Conservation (phyloP, 495 filamentous ascomycete species). For the Aspergillus sclerotioniger region DNA sequence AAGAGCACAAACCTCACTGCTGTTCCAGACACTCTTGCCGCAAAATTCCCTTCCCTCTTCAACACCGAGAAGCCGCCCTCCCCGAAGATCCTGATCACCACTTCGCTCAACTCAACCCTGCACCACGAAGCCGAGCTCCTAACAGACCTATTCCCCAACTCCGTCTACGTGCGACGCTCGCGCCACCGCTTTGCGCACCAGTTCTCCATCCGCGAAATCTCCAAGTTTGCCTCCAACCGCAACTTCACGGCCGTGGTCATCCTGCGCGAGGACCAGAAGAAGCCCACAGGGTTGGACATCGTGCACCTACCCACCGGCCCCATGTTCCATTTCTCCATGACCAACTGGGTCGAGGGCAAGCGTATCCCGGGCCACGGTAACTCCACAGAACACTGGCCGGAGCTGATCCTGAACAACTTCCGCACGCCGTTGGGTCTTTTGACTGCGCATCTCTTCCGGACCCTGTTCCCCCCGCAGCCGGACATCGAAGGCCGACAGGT, state of each 20-base stretch:
- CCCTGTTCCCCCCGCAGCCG: constrained; percentile 77
- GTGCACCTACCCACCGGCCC: constrained; percentile 82
- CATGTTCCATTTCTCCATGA: constrained; percentile 82
- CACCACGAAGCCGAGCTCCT: constrained; percentile 79
- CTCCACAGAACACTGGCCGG: constrained; percentile 84
- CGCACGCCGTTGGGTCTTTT: constrained; percentile 86
- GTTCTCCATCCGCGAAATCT: constrained; percentile 86
- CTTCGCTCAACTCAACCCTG: constrained; percentile 76
- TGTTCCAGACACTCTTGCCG: constrained; percentile 63
- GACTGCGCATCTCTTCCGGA: constrained; percentile 82
- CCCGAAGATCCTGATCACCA: constrained; percentile 88
- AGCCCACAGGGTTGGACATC: constrained; percentile 70
- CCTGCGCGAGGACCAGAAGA: constrained; percentile 81
- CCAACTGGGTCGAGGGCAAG: constrained; percentile 82
- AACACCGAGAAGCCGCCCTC: constrained; percentile 51
- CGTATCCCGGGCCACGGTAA: constrained; percentile 84
- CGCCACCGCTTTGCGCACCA: constrained; percentile 78
- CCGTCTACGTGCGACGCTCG: constrained; percentile 79
- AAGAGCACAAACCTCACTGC: constrained; percentile 69
- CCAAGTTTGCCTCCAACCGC: constrained; percentile 75
- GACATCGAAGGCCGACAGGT: constrained; percentile 84
- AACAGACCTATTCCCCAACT: constrained; percentile 79
- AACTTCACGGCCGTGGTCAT: constrained; percentile 78
- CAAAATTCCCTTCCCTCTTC: constrained; percentile 83
- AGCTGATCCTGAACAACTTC: constrained; percentile 94